Percentiles rank a stretch among this genome's conserved stretches.
These are phyloP conservation scores for Globisporangium radiosum DNA, from an alignment of 352 stramenopile genomes.

Conservation along the genomic window DNA sequence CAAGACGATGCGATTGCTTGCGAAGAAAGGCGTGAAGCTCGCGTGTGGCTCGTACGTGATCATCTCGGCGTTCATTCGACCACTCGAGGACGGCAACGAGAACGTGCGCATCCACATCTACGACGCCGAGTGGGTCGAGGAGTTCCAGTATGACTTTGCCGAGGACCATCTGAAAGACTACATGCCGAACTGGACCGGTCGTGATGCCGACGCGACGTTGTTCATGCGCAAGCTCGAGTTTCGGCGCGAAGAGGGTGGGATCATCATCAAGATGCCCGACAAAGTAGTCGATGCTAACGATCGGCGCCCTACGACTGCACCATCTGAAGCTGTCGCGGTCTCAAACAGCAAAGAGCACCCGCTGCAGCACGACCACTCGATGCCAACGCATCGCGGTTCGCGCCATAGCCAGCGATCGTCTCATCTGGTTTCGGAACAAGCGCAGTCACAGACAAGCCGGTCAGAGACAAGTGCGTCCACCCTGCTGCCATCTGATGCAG, in stretches of 20 bases:
- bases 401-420: constrained; percentile 7
- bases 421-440: background rate
- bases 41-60: constrained; percentile 58
- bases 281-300: constrained; percentile 13
- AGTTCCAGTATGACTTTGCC: constrained; percentile 72
- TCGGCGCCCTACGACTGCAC: constrained; percentile 3
- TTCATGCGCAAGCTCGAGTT: constrained; percentile 58
- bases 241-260: constrained; percentile 44
- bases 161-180: constrained; percentile 60
- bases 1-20: constrained; percentile 46
- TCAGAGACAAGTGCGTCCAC: too few species aligned
- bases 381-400: constrained; percentile 3
- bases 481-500: too few species aligned
- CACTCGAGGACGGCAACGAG: constrained; percentile 67
- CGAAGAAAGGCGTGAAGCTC: constrained; percentile 52
- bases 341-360: too few species aligned
- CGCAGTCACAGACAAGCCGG: too few species aligned
- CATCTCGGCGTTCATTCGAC: constrained; percentile 58
- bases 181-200: constrained; percentile 27
- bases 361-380: constrained; percentile 1
- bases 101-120: constrained; percentile 69
- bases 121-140: constrained; percentile 57
- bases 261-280: constrained; percentile 67
- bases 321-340: background rate
- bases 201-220: constrained; percentile 27